Evolutionary conservation across 2,329 filamentous ascomycete species (phyloP), one percentile per base, ranked within the genome.

Genomic region (Scolecobasidium constrictum): DNA sequence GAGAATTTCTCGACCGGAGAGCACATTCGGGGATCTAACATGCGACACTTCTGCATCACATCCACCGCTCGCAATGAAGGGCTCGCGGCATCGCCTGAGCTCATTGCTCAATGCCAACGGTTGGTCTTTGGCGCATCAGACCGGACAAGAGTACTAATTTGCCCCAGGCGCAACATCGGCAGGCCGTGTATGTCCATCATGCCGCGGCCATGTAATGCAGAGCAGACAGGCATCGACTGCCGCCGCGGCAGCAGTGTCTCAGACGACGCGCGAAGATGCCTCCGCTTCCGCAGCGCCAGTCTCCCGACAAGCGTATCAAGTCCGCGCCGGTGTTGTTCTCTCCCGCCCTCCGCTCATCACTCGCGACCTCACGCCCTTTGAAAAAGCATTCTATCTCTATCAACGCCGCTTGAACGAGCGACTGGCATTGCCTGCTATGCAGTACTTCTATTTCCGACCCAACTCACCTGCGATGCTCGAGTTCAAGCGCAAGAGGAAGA

Each of bases 351-450:
- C 92, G 5, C 70, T 93, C 46, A 72, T 98, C 55, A 96, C 92
- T 19, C 82, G 84, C 51, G 72, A 82, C 47, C 79, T 90, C 42
- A 84, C 83, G 23, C 73, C 85, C 11, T 96, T 98, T 64, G 92
- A 98, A 64, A 83, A 86, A 57, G 74, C 90, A 49, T 96, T 83
- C 67, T 94, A 83, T 71, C 87, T 98, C 61, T 98, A 98, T 68
- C 92, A 98, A 68, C 90, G 90, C 55, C 86, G 92, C 12, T 74
- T 98, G 47, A 94, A 96, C 63, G 92, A 98, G 71, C 84, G 92
- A 35, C 73, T 94, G 41, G 79, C 81, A 16, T 74, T 92, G 4
- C 85, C 88, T 2, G 98, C 96, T 63, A 83, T 83, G 44, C 78
- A 84, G 51, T 84, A 84, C 60, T 92, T 96, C 67, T 98, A 94